Evolutionary conservation across 768 basidiomycete species (phyloP).

Genomic region (Xanthoconium stramineum): DNA sequence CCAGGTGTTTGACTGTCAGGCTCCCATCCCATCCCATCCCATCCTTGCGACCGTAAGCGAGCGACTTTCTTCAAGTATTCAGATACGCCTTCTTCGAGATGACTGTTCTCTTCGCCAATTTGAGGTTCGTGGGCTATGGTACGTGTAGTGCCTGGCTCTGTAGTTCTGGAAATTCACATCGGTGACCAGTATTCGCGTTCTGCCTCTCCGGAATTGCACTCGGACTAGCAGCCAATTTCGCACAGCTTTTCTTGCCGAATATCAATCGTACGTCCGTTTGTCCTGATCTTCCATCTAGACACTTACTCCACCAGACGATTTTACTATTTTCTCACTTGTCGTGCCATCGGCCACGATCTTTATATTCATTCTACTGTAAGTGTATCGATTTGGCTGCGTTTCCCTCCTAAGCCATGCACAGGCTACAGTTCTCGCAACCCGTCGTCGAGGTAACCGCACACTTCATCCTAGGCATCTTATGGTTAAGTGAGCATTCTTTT

Average conservation of each 20-base stretch:
- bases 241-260: slow-evolving; percentile 60
- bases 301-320: slow-evolving; percentile 50
- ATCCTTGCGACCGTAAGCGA: slow-evolving; percentile 6
- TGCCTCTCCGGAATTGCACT: slow-evolving; percentile 51
- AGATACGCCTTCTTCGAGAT: slow-evolving; percentile 29
- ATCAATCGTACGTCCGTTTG: slow-evolving; percentile 50
- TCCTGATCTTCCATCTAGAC: not conserved
- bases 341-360: slow-evolving; percentile 66
- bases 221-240: slow-evolving; percentile 68
- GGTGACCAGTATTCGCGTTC: slow-evolving; percentile 34
- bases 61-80: slow-evolving; percentile 1
- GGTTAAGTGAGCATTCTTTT: slow-evolving; percentile 55
- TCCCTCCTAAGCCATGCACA: slow-evolving; percentile 26
- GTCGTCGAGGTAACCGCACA: slow-evolving; percentile 53
- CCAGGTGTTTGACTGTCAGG: slow-evolving; percentile 6
- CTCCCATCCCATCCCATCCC: slow-evolving; percentile 1
- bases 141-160: slow-evolving; percentile 22
- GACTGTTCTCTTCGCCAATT: slow-evolving; percentile 60
- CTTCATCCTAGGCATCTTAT: slow-evolving; percentile 57
- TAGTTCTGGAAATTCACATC: slow-evolving; percentile 21
- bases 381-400: not conserved
- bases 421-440: slow-evolving; percentile 70
- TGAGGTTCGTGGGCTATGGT: slow-evolving; percentile 53
- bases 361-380: slow-evolving; percentile 56
- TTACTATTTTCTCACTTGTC: slow-evolving; percentile 65